A percentile compares a stretch with the other conserved stretches of the same genome.
phyloP scores from a whole-genome alignment of 2,329 filamentous ascomycete genomes.

The Aspergillus ibericus region DNA sequence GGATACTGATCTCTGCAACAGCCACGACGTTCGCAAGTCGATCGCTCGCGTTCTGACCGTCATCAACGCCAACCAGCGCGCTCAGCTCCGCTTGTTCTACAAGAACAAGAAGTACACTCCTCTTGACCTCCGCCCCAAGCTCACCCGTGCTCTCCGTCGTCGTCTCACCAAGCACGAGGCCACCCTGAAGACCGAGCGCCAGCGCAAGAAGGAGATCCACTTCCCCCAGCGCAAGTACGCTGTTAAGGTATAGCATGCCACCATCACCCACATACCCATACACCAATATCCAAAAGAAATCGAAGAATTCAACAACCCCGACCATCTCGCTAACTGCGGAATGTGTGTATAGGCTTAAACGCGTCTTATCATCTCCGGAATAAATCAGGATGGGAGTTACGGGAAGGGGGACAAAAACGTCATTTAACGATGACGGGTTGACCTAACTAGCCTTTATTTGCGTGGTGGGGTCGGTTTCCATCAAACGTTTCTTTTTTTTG shows the following conservation, averaged over 20 bases:
- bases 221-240: conserved; percentile 99
- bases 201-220: conserved; percentile 92
- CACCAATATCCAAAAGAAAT: too few relatives aligned
- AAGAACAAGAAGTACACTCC: conserved; percentile 99
- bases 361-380: conserved; percentile 27
- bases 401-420: too few relatives aligned
- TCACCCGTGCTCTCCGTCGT: conserved; percentile 97
- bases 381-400: conserved; percentile 40
- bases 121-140: conserved; percentile 97
- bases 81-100: conserved; percentile 98
- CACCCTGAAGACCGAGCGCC: conserved; percentile 81
- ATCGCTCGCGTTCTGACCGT: conserved; percentile 98
- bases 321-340: conserved; percentile 3
- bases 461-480: conserved; percentile 32
- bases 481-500: conserved; percentile 22
- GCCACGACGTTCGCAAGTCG: conserved; percentile 98
- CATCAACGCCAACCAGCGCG: conserved; percentile 99
- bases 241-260: conserved; percentile 92
- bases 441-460: conserved; percentile 34
- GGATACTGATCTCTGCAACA: conserved; percentile 46
- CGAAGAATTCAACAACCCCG: neutral
- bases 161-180: conserved; percentile 90
- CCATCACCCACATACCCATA: too few relatives aligned
- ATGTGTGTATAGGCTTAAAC: conserved; percentile 33
- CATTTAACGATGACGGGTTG: conserved; percentile 32